These are phyloP conservation scores for Alliaria petiolata DNA, from an alignment of 345 rosid species.

Conservation along the genomic window DNA sequence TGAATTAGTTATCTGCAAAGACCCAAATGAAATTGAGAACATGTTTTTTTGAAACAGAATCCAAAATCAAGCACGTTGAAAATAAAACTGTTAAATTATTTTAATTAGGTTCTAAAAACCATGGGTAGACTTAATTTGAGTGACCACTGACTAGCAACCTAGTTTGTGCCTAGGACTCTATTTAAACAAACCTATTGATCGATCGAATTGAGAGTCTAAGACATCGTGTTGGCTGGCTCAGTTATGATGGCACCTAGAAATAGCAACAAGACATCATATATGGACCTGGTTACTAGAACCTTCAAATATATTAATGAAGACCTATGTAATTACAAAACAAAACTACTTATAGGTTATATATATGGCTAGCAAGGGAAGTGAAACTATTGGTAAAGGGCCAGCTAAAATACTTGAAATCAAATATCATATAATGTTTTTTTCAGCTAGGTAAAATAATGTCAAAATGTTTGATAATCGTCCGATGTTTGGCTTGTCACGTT, in stretches of 20 bases:
- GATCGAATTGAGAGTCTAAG: neutral
- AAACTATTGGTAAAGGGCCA: neutral
- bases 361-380: neutral
- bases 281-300: neutral
- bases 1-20: neutral
- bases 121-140: neutral
- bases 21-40: neutral
- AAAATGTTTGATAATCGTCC: constrained; percentile 7
- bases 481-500: constrained; percentile 16
- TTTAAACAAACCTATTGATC: neutral
- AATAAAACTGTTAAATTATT: neutral
- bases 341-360: neutral
- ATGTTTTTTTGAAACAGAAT: neutral
- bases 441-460: neutral
- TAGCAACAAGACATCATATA: neutral
- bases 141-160: neutral
- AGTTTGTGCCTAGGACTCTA: neutral
- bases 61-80: neutral
- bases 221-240: neutral
- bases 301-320: neutral
- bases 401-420: neutral
- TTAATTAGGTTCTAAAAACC: neutral
- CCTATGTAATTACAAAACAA: neutral
- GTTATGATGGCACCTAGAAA: neutral
- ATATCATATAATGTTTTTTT: neutral